Evolutionary conservation across 768 basidiomycete genomes (phyloP).

Genomic region (Lentinula edodes): DNA sequence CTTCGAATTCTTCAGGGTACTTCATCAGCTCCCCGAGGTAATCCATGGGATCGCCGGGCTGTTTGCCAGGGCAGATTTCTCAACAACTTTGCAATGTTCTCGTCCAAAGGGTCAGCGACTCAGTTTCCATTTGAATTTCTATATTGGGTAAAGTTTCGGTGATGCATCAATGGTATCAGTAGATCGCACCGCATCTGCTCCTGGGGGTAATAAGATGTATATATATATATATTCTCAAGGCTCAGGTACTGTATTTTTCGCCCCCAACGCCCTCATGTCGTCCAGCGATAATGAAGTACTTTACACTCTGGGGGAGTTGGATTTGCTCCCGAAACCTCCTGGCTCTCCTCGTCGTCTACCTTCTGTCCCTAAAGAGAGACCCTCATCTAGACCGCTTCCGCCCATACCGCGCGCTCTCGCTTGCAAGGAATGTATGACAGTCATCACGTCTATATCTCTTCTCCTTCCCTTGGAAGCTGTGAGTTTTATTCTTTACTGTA

Average conservation of each 20-base stretch:
- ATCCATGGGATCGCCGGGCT: background rate
- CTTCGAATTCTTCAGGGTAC: background rate
- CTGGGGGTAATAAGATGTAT: background rate
- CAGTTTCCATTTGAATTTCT: background rate
- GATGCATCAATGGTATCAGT: background rate
- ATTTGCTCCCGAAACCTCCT: background rate
- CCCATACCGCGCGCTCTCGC: slow-evolving; percentile 38
- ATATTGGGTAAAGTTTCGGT: background rate
- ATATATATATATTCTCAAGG: background rate
- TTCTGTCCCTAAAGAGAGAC: slow-evolving; percentile 16
- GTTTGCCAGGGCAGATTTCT: background rate
- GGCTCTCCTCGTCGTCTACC: slow-evolving; percentile 14
- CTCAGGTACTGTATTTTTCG: background rate
- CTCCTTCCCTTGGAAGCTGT: slow-evolving; percentile 36
- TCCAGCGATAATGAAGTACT: background rate
- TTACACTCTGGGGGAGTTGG: background rate
- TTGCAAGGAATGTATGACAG: slow-evolving; percentile 41
- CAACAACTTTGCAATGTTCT: background rate
- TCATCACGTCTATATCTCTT: slow-evolving; percentile 38
- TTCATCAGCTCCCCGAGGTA: background rate
- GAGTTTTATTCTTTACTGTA: slow-evolving; percentile 12
- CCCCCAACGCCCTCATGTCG: background rate
- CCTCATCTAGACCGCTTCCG: slow-evolving; percentile 41
- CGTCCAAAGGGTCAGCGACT: too few relatives aligned
- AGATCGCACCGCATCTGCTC: background rate